Evolutionary conservation across 768 basidiomycete species (phyloP), one percentile per base, ranked within the genome.

Genomic region (Leccinellum rugosiceps): DNA sequence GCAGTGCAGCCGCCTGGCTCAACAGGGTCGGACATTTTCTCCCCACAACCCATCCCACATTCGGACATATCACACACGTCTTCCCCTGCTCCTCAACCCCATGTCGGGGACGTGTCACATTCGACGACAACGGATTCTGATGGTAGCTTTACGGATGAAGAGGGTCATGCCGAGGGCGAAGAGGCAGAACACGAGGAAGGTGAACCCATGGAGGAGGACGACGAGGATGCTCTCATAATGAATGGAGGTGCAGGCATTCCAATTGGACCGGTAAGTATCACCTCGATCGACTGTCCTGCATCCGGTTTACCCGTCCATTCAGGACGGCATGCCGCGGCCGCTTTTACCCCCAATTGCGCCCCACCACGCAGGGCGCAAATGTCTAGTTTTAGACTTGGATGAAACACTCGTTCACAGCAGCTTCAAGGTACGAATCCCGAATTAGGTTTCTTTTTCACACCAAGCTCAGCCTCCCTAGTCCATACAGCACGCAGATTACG

Each of bases 371-470:
- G 96, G 96, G 30, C 79, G 94, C 56, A 99, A 99, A 76, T 98
- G 97, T 67, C 82, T 98, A 11, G 94, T 98, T 44, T 82, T 99
- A 25, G 97, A 99, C 75, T 80, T 99, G 41, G 96, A 99, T 64
- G 96, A 99, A 75, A 99, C 97, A 3, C 79, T 99, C 19, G 87
- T 98, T 21, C 96, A 98, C 75, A 94, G 91, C 68, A 95, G 92
- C 72, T 98, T 99, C 84, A 99, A 98, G 85, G 96, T 96, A 60
- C 41, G 50, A 50, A 2, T 76, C 56, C 59, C 17, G 13, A 3
- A 26, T 50, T 26, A n/a, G 6, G 2, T 35, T 38, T 55, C 35
- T 25, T 50, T n/a, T 52, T 61, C 26, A 11, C 46, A 28, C 52
- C 38, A 43, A 21, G 53, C 61, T 67, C 25, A 69, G 2, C 30